Evolutionary conservation across 352 stramenopile genomes (phyloP).

Genomic region (Pythium vanterpoolii): DNA sequence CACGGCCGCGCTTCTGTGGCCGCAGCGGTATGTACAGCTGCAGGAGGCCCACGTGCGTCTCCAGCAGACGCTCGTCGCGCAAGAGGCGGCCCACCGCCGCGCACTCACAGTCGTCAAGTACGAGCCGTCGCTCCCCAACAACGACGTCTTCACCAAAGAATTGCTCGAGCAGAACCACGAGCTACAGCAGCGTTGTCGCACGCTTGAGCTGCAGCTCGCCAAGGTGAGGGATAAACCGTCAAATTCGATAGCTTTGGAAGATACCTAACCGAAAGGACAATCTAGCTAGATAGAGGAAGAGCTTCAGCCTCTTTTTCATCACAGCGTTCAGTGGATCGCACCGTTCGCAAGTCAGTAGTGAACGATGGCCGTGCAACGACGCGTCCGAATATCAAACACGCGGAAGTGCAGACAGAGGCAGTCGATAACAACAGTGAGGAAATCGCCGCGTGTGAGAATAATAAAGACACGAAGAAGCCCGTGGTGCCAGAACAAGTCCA

Average conservation of each 20-base stretch:
- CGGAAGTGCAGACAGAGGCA: constrained; percentile 9
- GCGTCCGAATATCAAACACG: neutral
- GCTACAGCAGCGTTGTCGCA: constrained; percentile 32
- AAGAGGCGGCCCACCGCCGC: constrained; percentile 39
- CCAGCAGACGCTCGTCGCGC: constrained; percentile 25
- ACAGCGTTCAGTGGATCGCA: constrained; percentile 3
- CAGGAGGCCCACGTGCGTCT: constrained; percentile 33
- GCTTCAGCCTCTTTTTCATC: neutral
- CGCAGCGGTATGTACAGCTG: constrained; percentile 39
- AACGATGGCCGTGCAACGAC: no score
- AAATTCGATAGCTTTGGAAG: neutral
- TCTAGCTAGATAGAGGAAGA: neutral
- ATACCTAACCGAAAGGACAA: no score
- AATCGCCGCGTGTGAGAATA: neutral
- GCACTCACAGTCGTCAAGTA: constrained; percentile 54
- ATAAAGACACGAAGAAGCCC: neutral
- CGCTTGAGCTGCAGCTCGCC: constrained; percentile 40
- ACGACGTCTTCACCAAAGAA: constrained; percentile 57
- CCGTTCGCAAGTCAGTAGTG: neutral
- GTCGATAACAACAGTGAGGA: neutral
- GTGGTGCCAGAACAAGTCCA: neutral
- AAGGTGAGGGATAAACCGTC: constrained; percentile 30
- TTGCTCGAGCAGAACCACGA: constrained; percentile 61
- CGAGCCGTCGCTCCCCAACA: constrained; percentile 52
- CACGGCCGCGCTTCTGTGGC: constrained; percentile 22